Conservation (phyloP, 2,329 filamentous ascomycete genomes). For the Colletotrichum kahawae region DNA sequence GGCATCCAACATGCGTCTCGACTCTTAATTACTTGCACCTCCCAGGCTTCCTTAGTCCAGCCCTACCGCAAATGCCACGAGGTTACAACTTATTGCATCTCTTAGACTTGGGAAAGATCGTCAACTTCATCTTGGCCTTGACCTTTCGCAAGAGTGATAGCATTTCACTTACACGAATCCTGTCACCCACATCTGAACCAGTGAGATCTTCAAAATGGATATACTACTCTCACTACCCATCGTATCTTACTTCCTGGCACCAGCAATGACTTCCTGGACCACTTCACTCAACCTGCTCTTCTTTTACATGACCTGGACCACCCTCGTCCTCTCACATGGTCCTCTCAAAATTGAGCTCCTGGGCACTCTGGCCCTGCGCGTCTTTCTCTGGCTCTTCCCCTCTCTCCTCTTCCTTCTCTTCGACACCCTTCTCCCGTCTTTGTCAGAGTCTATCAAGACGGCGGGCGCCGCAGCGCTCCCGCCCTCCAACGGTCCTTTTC, state of each 20-base stretch:
- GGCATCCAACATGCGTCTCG: background rate
- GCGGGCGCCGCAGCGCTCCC: slow-evolving; percentile 59
- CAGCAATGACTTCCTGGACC: slow-evolving; percentile 69
- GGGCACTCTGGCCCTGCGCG: slow-evolving; percentile 70
- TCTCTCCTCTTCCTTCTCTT: slow-evolving; percentile 75
- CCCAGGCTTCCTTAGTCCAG: background rate
- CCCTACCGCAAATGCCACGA: background rate
- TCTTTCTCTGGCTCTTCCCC: slow-evolving; percentile 75
- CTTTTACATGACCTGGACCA: slow-evolving; percentile 91
- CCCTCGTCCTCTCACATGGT: slow-evolving; percentile 78
- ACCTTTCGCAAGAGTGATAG: background rate
- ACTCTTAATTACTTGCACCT: background rate
- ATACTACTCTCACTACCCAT: slow-evolving; percentile 75
- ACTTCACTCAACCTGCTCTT: slow-evolving; percentile 86
- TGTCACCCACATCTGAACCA: background rate
- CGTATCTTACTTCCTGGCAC: slow-evolving; percentile 69
- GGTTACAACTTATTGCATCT: background rate
- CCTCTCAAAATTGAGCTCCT: slow-evolving; percentile 77
- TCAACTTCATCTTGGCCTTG: background rate
- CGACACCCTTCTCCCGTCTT: slow-evolving; percentile 72
- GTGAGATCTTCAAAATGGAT: slow-evolving; percentile 51
- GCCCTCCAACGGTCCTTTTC: slow-evolving; percentile 34
- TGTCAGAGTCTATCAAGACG: slow-evolving; percentile 72
- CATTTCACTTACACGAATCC: background rate
- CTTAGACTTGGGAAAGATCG: background rate